Base-by-base conservation (phyloP, 1,139 yeast genomes). In the Magnusiomyces paraingens region DNA sequence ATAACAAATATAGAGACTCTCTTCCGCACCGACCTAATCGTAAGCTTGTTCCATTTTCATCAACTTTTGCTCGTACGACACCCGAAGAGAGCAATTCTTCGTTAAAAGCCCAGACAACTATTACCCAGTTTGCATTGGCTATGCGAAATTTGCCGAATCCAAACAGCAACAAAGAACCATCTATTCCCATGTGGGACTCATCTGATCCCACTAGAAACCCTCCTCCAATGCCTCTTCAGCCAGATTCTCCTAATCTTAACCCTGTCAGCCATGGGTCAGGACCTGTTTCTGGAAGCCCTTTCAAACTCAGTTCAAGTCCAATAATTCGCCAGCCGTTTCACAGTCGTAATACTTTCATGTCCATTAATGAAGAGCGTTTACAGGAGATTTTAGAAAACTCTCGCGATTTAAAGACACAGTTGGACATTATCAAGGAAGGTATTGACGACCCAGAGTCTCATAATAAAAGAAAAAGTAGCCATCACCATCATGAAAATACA, bases 181-280 rank as follows among this genome's bases (percentile, higher is more conserved):
- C 51, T 26, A 44, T 55, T 38, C 58, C 58, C 20, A 51, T 55
- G 56, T 68, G 73, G 72, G 72, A 69, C 52, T 69, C 73, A 15
- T 65, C 69, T 39, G 73, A 71, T 53, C 75, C 74, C 2, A 56
- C 61, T 46, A 59, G 74, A 55, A 70, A 70, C 43, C 74, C 74
- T 17, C 71, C 72, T 1, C 72, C 74, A 4, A 56, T 71, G 58
- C 74, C 75, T 10, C 55, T 62, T 15, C 71, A 58, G 17, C 65
- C 67, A 2, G 70, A 67, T 59, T 68, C 71, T 47, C 67, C 66
- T 55, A 59, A 61, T 58, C 61, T 64, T 52, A 59, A 50, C 59
- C 52, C 53, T 12, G 66, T 64, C 55, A 40, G 42, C 42, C 32
- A 42, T 18, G 50, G 38, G 62, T 61, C 45, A 60, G 63, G 66